A percentile compares a stretch with the other conserved stretches of the same genome.
phyloP scores from a whole-genome alignment of 441 rosid genomes.

The Adansonia rubrostipa region DNA sequence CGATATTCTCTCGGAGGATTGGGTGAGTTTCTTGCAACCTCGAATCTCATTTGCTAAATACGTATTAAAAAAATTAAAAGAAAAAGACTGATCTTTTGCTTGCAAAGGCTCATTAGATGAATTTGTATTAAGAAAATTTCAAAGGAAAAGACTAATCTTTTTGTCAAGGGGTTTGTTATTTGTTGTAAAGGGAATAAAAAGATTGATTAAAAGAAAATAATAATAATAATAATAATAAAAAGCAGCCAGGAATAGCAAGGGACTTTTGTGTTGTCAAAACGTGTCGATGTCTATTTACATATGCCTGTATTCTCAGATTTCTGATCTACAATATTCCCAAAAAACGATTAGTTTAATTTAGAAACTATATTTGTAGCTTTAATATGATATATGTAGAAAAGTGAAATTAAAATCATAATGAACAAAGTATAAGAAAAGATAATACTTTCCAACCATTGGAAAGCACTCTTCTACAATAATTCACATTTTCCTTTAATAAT shows the following conservation, averaged over 20 bases:
- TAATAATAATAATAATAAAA: neutral
- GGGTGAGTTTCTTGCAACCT: neutral
- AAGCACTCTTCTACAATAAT: neutral
- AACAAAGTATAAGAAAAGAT: neutral
- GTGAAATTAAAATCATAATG: neutral
- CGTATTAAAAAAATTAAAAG: neutral
- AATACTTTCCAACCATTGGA: neutral
- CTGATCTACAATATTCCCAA: neutral
- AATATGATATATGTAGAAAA: neutral
- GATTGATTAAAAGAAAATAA: neutral
- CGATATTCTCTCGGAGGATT: neutral
- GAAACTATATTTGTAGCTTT: neutral
- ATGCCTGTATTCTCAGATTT: neutral
- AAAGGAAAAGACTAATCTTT: too few relatives aligned
- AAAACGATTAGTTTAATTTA: too few relatives aligned
- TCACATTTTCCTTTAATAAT: neutral
- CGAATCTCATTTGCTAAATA: neutral
- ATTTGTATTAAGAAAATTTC: too few relatives aligned
- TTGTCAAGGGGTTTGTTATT: neutral
- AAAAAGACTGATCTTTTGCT: neutral
- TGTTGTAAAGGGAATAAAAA: conserved; percentile 2
- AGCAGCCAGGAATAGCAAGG: neutral
- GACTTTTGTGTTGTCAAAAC: conserved; percentile 7
- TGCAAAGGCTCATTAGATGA: neutral
- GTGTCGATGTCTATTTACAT: neutral